Evolutionary conservation across 1,139 yeast species (phyloP).

Genomic region (Suhomyces taliae): DNA sequence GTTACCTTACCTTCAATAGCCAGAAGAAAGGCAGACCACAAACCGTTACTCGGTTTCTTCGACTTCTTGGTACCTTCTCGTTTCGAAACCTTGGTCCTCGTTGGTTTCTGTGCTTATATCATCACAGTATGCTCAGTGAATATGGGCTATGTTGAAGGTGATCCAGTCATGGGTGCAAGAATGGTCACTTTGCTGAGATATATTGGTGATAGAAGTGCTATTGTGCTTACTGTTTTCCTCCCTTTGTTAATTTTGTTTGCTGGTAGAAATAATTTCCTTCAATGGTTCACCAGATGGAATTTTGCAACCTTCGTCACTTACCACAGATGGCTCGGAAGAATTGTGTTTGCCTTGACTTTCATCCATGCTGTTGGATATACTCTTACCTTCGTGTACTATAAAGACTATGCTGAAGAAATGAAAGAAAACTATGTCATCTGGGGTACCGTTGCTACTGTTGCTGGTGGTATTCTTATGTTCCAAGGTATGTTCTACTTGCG

Average conservation of each 20-base stretch:
- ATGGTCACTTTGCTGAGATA: slow-evolving; percentile 26
- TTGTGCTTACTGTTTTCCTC: slow-evolving; percentile 28
- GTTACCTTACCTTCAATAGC: slow-evolving; percentile 33
- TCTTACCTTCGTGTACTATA: slow-evolving; percentile 10
- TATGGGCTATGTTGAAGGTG: slow-evolving; percentile 20
- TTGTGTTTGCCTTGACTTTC: slow-evolving; percentile 26
- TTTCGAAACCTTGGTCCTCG: slow-evolving; percentile 20
- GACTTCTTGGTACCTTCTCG: slow-evolving; percentile 19
- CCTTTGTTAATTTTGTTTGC: slow-evolving; percentile 42
- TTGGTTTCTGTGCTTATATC: slow-evolving; percentile 13
- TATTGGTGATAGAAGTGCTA: slow-evolving; percentile 34
- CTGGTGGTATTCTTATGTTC: slow-evolving; percentile 34
- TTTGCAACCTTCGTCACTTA: slow-evolving; percentile 36
- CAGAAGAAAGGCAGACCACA: slow-evolving; percentile 25
- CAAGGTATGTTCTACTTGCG: slow-evolving; percentile 42
- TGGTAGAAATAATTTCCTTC: slow-evolving; percentile 46
- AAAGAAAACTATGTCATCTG: slow-evolving; percentile 24
- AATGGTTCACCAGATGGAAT: slow-evolving; percentile 42
- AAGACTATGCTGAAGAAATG: slow-evolving; percentile 16
- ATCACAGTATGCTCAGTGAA: slow-evolving; percentile 19
- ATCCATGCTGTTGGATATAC: slow-evolving; percentile 45
- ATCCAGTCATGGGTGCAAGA: slow-evolving; percentile 24
- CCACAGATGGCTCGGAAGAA: slow-evolving; percentile 42
- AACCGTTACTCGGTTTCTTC: slow-evolving; percentile 19
- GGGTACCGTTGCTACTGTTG: slow-evolving; percentile 34